Conservation (phyloP, 2,329 filamentous ascomycete species). For the Lecanicillium sp. region DNA sequence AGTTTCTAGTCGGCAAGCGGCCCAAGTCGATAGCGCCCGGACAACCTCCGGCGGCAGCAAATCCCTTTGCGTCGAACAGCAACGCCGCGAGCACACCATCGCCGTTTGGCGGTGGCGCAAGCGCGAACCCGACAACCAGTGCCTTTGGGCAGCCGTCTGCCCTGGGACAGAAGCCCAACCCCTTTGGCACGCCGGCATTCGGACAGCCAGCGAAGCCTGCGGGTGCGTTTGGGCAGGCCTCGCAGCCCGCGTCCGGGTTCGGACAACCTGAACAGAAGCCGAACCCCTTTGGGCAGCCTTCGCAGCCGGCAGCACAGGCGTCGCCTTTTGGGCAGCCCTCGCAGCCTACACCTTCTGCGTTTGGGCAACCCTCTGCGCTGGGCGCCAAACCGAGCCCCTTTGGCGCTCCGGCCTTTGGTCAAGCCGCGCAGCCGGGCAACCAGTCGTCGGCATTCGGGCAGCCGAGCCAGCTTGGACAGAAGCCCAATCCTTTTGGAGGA, state of each 20-base stretch:
- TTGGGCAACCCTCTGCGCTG: conserved; percentile 32
- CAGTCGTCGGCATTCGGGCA: conserved; percentile 33
- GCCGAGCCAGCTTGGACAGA: conserved; percentile 27
- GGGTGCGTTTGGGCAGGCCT: conserved; percentile 25
- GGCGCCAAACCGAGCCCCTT: conserved; percentile 24
- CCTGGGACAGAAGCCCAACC: neutral
- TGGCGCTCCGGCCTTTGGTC: conserved; percentile 34
- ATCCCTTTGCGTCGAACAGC: conserved; percentile 35
- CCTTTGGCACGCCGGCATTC: conserved; percentile 34
- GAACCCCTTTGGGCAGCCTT: conserved; percentile 29
- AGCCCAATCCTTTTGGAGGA: conserved; percentile 29
- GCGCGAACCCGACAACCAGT: conserved; percentile 20
- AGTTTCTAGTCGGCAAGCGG: conserved; percentile 37
- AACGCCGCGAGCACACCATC: conserved; percentile 18
- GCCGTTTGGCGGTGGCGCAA: conserved; percentile 26
- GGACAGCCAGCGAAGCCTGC: conserved; percentile 28
- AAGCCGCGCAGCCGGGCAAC: conserved; percentile 24
- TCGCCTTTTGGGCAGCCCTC: conserved; percentile 30
- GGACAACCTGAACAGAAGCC: neutral
- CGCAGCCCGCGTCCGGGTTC: conserved; percentile 19
- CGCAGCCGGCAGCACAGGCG: conserved; percentile 1
- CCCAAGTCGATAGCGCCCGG: conserved; percentile 21
- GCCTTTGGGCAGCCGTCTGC: conserved; percentile 36
- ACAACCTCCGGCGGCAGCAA: conserved; percentile 24
- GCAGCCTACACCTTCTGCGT: conserved; percentile 29